Evolutionary conservation across 352 stramenopile genomes (phyloP).

Genomic region (Phytophthora niederhauseri): DNA sequence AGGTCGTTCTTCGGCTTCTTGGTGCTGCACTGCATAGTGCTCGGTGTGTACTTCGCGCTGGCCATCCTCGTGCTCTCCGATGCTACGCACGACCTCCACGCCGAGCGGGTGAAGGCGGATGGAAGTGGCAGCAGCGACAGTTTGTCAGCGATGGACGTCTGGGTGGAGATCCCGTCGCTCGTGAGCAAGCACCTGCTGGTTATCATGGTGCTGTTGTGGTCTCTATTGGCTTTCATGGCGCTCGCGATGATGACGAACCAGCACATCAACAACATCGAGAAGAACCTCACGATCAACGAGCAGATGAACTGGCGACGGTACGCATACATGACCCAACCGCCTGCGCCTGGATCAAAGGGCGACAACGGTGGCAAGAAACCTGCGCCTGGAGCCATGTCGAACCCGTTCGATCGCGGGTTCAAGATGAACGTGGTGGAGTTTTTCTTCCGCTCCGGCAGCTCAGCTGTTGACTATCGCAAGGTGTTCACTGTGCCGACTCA

Average conservation of each 20-base stretch:
- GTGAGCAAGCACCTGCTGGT: slow-evolving; percentile 60
- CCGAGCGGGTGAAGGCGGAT: slow-evolving; percentile 28
- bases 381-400: slow-evolving; percentile 28
- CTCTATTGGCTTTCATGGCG: slow-evolving; percentile 46
- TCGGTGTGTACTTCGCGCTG: slow-evolving; percentile 54
- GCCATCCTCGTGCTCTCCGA: slow-evolving; percentile 49
- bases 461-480: slow-evolving; percentile 49
- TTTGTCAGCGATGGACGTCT: slow-evolving; percentile 58
- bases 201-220: slow-evolving; percentile 69
- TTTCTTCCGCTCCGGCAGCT: slow-evolving; percentile 41
- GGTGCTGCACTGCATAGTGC: slow-evolving; percentile 62
- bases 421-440: slow-evolving; percentile 56
- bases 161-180: slow-evolving; percentile 61
- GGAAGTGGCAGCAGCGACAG: slow-evolving; percentile 27
- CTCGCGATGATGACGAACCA: slow-evolving; percentile 69
- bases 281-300: slow-evolving; percentile 86
- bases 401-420: slow-evolving; percentile 54
- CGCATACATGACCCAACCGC: slow-evolving; percentile 52
- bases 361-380: slow-evolving; percentile 23
- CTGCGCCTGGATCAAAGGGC: slow-evolving; percentile 10
- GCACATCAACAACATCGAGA: slow-evolving; percentile 65
- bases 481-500: slow-evolving; percentile 37
- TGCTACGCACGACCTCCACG: slow-evolving; percentile 40
- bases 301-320: slow-evolving; percentile 86
- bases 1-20: slow-evolving; percentile 82